Evolutionary conservation across 2,329 filamentous ascomycete species (phyloP), one percentile per base, ranked within the genome.

Genomic region (Cryphonectria radicalis): DNA sequence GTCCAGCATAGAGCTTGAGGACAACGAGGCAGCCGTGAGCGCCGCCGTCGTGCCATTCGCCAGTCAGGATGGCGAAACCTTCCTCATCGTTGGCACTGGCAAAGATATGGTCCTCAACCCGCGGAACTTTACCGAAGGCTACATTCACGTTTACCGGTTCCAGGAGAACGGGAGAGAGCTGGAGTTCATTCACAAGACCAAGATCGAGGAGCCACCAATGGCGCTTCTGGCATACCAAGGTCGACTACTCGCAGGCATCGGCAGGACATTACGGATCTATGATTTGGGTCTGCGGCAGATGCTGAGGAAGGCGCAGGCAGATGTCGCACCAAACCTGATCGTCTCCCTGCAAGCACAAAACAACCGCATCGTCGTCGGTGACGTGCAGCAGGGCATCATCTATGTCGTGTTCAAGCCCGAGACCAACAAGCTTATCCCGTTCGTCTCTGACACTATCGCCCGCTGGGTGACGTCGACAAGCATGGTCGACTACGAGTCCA

Each of bases 401-500:
- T 98, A 93, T 76, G 92, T 97, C 17, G 95, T 97, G 35, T 98
- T 97, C 85, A 98, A 99, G 81, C 91, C 92, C 60, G 90, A 94
- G 75, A 93, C 94, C 75, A 98, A 98, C 81, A 92, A 92, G 76
- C 85, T 99, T 64, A 97, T 99, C 72, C 93, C 95, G 0, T 99
- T 99, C 77, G 93, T 89, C 25, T 96, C 99, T 78, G 96, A 99
- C 79, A 92, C 91, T 8, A 88, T 98, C 73, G 87, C 94, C 66
- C 90, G 96, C 43, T 98, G 95, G 93, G 97, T 94, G 1, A 97
- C 94, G 0, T 93, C 93, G 75, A 92, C 93, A 0, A 89, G 94
- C 3, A 97, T 99, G 94, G 91, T 98, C 1, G 96, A 99, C 82
- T 99, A 99, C 81, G 96, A 99, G 80, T 97, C 96, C 0, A 90